phyloP scores from a whole-genome alignment of 1,139 yeast genomes.

The Taphrina wiesneri region DNA sequence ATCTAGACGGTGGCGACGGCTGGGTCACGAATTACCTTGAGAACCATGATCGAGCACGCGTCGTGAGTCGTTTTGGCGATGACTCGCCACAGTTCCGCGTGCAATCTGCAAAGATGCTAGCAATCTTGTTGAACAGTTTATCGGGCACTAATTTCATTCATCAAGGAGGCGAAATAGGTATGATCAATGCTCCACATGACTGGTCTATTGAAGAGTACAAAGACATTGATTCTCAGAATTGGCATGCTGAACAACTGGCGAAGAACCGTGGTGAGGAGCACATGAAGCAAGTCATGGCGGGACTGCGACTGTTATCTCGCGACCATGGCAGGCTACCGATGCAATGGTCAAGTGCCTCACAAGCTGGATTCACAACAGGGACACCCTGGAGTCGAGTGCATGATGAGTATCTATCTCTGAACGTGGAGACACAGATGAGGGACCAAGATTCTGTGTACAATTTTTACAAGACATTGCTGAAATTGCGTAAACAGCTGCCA shows the following conservation, averaged over 20 bases:
- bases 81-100: constrained; percentile 47
- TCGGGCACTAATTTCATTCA: constrained; percentile 60
- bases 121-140: constrained; percentile 52
- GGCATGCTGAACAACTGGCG: constrained; percentile 43
- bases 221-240: constrained; percentile 55
- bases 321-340: constrained; percentile 60
- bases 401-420: constrained; percentile 54
- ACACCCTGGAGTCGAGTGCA: constrained; percentile 61
- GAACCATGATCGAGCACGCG: constrained; percentile 61
- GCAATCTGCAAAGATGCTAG: constrained; percentile 54
- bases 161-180: constrained; percentile 62
- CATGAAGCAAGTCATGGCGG: constrained; percentile 24
- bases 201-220: constrained; percentile 56
- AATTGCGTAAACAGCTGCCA: constrained; percentile 52
- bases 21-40: constrained; percentile 62
- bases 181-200: constrained; percentile 52
- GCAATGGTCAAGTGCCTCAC: constrained; percentile 54
- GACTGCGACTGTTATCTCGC: constrained; percentile 32
- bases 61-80: constrained; percentile 56
- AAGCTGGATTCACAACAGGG: constrained; percentile 56
- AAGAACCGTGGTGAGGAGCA: constrained; percentile 26
- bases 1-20: constrained; percentile 56
- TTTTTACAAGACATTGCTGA: constrained; percentile 53
- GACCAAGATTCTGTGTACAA: constrained; percentile 54
- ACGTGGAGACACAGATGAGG: constrained; percentile 52